Conservation (phyloP, 805 yeast species). For the Babjeviella inositovora region DNA sequence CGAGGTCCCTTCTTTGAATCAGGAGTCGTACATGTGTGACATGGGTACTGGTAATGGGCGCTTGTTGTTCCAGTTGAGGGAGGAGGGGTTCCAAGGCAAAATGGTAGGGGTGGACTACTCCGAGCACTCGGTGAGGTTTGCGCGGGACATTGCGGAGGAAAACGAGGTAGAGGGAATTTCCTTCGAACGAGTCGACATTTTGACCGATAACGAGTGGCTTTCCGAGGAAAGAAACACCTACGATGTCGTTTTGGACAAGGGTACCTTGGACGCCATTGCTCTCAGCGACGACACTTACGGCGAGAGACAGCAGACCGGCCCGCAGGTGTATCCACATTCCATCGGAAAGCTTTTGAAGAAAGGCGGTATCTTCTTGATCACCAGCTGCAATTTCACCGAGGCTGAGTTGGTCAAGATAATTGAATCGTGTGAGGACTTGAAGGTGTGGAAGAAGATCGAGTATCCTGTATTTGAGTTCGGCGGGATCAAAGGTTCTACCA, state of each 20-base stretch:
- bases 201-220: constrained; percentile 19
- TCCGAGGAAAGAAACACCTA: constrained; percentile 21
- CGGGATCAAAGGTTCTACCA: constrained; percentile 76
- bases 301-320: constrained; percentile 11
- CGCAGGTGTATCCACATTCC: constrained; percentile 45
- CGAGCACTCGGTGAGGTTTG: constrained; percentile 63
- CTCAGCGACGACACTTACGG: constrained; percentile 43
- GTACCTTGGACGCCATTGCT: constrained; percentile 95
- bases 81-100: constrained; percentile 44
- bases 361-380: constrained; percentile 53
- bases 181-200: constrained; percentile 61
- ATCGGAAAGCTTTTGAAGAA: constrained; percentile 37
- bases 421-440: constrained; percentile 21
- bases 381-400: constrained; percentile 91
- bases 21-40: constrained; percentile 38
- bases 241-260: constrained; percentile 81
- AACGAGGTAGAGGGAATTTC: constrained; percentile 17
- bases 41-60: constrained; percentile 97
- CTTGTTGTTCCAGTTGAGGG: constrained; percentile 49
- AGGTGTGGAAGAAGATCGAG: constrained; percentile 46
- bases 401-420: constrained; percentile 47
- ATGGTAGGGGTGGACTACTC: constrained; percentile 80
- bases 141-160: constrained; percentile 35
- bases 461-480: constrained; percentile 85
- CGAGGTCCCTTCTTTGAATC: constrained; percentile 8